Evolutionary conservation across 345 rosid species (phyloP).

Genomic region (Pistacia integerrima): DNA sequence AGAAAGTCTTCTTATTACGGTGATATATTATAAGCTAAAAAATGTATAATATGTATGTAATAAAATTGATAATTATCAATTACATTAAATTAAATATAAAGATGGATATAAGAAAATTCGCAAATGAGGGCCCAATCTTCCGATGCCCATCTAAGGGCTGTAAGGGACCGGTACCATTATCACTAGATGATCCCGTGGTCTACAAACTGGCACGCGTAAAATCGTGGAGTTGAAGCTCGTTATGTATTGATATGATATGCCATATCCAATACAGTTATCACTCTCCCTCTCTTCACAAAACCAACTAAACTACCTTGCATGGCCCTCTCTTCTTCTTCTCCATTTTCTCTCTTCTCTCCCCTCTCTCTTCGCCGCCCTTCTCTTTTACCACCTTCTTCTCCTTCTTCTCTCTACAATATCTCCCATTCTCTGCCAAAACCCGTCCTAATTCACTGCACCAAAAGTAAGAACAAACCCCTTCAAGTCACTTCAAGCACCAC

Average conservation of each 20-base stretch:
- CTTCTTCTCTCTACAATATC: neutral
- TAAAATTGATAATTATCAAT: too few relatives aligned
- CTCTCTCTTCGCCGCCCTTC: conserved; percentile 7
- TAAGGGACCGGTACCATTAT: too few relatives aligned
- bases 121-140: too few relatives aligned
- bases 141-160: too few relatives aligned
- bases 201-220: conserved; percentile 2
- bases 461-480: conserved; percentile 15
- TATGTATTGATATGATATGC: neutral
- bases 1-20: too few relatives aligned
- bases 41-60: too few relatives aligned
- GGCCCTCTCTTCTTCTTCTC: conserved; percentile 35
- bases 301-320: neutral
- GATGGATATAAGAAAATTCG: too few relatives aligned
- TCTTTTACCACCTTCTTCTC: conserved; percentile 1
- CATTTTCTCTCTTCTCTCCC: conserved; percentile 11
- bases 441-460: conserved; percentile 31
- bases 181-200: too few relatives aligned
- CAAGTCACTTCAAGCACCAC: conserved; percentile 24
- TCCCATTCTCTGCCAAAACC: neutral
- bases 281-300: neutral
- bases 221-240: neutral
- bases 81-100: too few relatives aligned
- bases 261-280: neutral
- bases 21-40: too few relatives aligned